These are phyloP conservation scores for Podospora pseudopauciseta DNA, from an alignment of 495 filamentous ascomycete species.

Conservation along the genomic window DNA sequence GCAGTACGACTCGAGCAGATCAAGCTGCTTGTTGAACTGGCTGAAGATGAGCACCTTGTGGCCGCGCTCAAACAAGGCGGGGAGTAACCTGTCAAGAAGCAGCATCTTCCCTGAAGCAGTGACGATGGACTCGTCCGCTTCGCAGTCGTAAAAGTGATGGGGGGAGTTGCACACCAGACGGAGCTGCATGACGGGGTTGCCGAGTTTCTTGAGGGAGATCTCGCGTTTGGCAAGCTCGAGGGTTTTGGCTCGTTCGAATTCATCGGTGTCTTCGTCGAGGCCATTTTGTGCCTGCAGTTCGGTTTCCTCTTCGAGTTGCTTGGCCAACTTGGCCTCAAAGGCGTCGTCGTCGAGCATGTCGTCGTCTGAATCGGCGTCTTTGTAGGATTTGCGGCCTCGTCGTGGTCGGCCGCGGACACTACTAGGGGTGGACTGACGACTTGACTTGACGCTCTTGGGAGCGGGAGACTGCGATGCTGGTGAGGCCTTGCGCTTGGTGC, in stretches of 20 bases:
- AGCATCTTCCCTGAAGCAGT: constrained; percentile 93
- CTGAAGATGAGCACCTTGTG: constrained; percentile 96
- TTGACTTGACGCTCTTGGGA: constrained; percentile 70
- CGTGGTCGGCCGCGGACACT: constrained; percentile 43
- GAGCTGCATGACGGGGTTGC: constrained; percentile 91
- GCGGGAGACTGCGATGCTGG: constrained; percentile 30
- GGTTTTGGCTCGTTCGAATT: constrained; percentile 64
- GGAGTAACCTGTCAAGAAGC: constrained; percentile 80
- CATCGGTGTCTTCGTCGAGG: constrained; percentile 23
- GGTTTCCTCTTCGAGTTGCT: constrained; percentile 53
- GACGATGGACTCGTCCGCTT: constrained; percentile 73
- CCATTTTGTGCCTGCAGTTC: constrained; percentile 26
- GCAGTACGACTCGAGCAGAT: constrained; percentile 86
- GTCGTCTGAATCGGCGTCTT: constrained; percentile 56
- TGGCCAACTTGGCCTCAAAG: constrained; percentile 66
- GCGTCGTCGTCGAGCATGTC: constrained; percentile 72
- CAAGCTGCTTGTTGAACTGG: constrained; percentile 91
- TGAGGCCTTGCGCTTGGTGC: constrained; percentile 45
- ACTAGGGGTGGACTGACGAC: constrained; percentile 64
- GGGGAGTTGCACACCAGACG: constrained; percentile 89
- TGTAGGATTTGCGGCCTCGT: constrained; percentile 44
- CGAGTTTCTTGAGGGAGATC: constrained; percentile 86
- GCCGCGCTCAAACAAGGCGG: constrained; percentile 64
- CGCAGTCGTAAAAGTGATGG: constrained; percentile 90
- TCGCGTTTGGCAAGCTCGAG: constrained; percentile 81